Base-by-base conservation (phyloP, 495 filamentous ascomycete genomes). In the Podospora bellae-mahoneyi region DNA sequence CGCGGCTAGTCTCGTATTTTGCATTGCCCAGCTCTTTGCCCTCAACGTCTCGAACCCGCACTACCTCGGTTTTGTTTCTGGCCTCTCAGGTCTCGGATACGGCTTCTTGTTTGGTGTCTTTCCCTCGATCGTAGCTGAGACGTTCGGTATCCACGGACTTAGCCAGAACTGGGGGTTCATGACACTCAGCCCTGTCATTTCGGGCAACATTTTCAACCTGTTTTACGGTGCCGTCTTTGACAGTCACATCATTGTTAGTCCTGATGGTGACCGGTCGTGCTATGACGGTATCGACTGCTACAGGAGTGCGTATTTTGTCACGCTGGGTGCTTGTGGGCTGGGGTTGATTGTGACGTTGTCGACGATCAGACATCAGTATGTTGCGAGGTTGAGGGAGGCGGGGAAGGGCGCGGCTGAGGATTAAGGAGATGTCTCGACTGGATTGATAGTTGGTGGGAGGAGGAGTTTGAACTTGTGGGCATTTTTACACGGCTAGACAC, bases 61-160 rank as follows among this genome's bases (percentile, higher is more conserved):
- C 74, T 79, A 85, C 39, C 88, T 98, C 3, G 87, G 84, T 69
- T 77, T 91, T 54, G 89, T 98, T 34, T 97, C 94, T 1, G 85
- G 85, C 2, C 83, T 97, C 56, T 96, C 90, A 5, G 95, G 95
- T 15, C 82, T 98, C 6, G 95, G 88, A 5, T 99, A 99, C 79
- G 95, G 95, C 0, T 92, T 97, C 72, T 84, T 98, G 2, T 98
- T 97, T 74, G 95, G 96, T 71, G 93, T 96, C 64, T 97, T 91
- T 80, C 96, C 95, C 9, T 91, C 96, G 0, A 87, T 99, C 61
- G 90, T 93, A 3, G 91, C 94, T 15, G 94, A 98, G 74, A 88
- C 90, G 3, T 99, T 99, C 76, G 95, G 96, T 30, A 88, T 97
- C 53, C 83, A 87, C 68, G 94, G 95, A n/a, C 82, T 99, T 20